Conservation (phyloP, 169 alveolate species). For the Miamiensis avidus region DNA sequence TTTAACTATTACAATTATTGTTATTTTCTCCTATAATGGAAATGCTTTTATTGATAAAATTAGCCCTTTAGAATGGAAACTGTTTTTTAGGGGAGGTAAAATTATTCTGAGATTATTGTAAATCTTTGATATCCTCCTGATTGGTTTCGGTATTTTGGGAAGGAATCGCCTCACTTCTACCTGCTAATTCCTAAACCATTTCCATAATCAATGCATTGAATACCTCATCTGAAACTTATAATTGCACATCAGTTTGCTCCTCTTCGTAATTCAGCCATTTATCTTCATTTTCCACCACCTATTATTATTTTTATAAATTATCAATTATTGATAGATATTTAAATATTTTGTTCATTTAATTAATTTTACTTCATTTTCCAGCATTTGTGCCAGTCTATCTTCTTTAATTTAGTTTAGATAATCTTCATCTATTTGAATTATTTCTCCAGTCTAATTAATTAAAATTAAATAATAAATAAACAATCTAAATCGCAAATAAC, state of each 20-base stretch:
- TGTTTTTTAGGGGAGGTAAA: too few relatives aligned
- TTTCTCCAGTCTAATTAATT: conserved; percentile 23
- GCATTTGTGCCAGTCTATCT: conserved; percentile 42
- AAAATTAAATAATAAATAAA: too few relatives aligned
- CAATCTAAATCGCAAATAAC: background rate
- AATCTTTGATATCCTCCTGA: too few relatives aligned
- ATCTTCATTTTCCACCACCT: conserved; percentile 41
- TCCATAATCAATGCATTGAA: conserved; percentile 4
- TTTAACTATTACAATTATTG: too few relatives aligned
- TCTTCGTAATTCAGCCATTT: conserved; percentile 47
- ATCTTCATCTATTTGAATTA: conserved; percentile 41
- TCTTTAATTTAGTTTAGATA: conserved; percentile 41
- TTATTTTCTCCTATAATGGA: too few relatives aligned
- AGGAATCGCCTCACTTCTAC: background rate
- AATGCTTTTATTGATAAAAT: too few relatives aligned
- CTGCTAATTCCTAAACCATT: background rate
- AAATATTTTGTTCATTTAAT: background rate
- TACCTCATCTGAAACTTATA: conserved; percentile 13
- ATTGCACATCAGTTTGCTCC: conserved; percentile 33
- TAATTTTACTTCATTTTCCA: conserved; percentile 44
- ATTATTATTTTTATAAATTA: background rate
- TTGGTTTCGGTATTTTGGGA: too few relatives aligned
- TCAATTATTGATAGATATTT: background rate
- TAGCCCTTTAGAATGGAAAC: too few relatives aligned
- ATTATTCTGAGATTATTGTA: too few relatives aligned